Percentiles rank a stretch among this genome's conserved stretches.
Evolutionary conservation across 2,329 filamentous ascomycete species (phyloP).

Genomic region (Fusarium sp.): DNA sequence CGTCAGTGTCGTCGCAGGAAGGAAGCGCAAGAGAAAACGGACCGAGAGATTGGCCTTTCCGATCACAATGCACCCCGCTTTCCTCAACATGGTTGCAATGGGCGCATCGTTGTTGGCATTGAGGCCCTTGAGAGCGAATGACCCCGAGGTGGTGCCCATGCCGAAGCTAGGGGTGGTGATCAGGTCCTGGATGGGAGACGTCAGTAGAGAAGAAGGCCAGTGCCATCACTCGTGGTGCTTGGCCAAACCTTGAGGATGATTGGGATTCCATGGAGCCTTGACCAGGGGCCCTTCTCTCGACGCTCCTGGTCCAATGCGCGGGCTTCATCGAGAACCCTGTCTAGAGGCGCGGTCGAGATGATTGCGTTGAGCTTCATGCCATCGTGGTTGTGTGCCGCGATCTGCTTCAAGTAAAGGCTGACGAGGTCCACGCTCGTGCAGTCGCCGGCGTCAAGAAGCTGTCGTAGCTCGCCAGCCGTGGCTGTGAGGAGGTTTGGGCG

Average conservation of each 20-base stretch:
- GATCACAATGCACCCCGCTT: slow-evolving; percentile 33
- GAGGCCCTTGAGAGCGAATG: slow-evolving; percentile 4
- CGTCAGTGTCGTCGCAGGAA: background rate
- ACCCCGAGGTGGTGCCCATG: background rate
- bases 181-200: background rate
- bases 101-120: background rate
- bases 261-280: slow-evolving; percentile 3
- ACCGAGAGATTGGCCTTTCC: slow-evolving; percentile 44
- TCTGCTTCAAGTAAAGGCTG: background rate
- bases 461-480: background rate
- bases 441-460: background rate
- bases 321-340: background rate
- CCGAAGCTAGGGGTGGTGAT: background rate
- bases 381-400: background rate
- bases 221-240: background rate
- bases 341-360: background rate
- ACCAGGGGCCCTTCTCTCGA: background rate
- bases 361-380: background rate
- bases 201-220: background rate
- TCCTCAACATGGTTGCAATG: background rate
- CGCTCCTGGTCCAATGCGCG: background rate
- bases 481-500: background rate
- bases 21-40: background rate
- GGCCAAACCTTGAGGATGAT: slow-evolving; percentile 3
- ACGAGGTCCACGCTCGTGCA: background rate